Percentiles rank a stretch among this genome's conserved stretches.
Evolutionary conservation across 1,139 yeast genomes (phyloP).

Genomic region (Scheffersomyces stambukii): DNA sequence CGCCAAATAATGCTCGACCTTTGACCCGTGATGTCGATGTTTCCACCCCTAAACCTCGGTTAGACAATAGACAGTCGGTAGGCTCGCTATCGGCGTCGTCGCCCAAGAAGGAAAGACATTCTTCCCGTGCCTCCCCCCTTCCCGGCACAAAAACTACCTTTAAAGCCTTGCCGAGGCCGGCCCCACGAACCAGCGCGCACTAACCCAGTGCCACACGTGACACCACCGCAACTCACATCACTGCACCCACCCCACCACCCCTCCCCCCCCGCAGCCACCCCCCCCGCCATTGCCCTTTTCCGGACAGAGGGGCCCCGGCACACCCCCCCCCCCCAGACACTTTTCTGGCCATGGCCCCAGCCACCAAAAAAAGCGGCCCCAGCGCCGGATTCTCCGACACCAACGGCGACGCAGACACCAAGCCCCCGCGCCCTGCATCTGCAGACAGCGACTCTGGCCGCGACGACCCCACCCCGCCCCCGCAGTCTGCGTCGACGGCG

Average conservation of each 20-base stretch:
- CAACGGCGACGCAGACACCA: background rate
- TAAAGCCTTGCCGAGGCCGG: slow-evolving; percentile 30
- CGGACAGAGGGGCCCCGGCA: too few relatives aligned
- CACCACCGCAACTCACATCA: too few relatives aligned
- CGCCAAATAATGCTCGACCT: too few relatives aligned
- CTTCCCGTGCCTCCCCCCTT: slow-evolving; percentile 25
- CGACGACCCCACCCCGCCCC: background rate
- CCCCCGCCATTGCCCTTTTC: too few relatives aligned
- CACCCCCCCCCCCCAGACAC: too few relatives aligned
- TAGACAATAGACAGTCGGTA: too few relatives aligned
- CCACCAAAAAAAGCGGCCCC: background rate
- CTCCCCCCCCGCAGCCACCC: slow-evolving; percentile 8
- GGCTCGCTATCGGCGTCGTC: background rate
- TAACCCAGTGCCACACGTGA: slow-evolving; percentile 14
- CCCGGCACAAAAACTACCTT: slow-evolving; percentile 30
- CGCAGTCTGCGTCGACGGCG: background rate
- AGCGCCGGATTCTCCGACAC: background rate
- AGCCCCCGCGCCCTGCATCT: too few relatives aligned
- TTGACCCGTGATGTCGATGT: too few relatives aligned
- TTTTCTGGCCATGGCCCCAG: too few relatives aligned
- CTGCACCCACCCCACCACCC: too few relatives aligned
- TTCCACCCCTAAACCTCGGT: too few relatives aligned
- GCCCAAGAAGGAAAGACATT: slow-evolving; percentile 12
- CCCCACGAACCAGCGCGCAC: slow-evolving; percentile 13
- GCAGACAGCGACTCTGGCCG: background rate